Percentiles rank a stretch among this genome's conserved stretches.
Evolutionary conservation across 2,329 filamentous ascomycete species (phyloP).

Genomic region (Botrytis fabae): DNA sequence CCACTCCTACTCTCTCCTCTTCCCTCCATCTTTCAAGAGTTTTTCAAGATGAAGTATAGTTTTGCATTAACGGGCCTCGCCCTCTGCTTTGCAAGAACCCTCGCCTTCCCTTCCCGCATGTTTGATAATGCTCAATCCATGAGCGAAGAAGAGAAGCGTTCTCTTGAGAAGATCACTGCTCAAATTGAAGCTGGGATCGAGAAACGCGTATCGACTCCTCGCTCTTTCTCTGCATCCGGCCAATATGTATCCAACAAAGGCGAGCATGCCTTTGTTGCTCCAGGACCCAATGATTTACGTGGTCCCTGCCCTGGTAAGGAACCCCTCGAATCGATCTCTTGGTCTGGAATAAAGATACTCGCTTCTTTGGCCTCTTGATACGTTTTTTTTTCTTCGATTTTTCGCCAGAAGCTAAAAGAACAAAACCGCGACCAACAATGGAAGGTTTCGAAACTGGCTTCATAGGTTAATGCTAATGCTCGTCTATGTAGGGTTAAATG

Average conservation of each 20-base stretch:
- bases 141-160: slow-evolving; percentile 28
- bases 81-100: slow-evolving; percentile 20
- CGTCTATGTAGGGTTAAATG: slow-evolving; percentile 40
- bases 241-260: slow-evolving; percentile 34
- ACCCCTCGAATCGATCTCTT: not conserved
- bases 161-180: slow-evolving; percentile 26
- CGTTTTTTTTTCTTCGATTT: too few relatives aligned
- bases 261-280: slow-evolving; percentile 29
- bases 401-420: too few relatives aligned
- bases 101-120: slow-evolving; percentile 32
- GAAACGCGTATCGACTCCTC: slow-evolving; percentile 11
- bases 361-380: too few relatives aligned
- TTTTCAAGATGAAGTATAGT: slow-evolving; percentile 28
- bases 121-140: slow-evolving; percentile 27
- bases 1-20: too few relatives aligned
- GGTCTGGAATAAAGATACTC: not conserved
- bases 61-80: slow-evolving; percentile 21
- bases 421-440: too few relatives aligned
- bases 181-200: slow-evolving; percentile 27
- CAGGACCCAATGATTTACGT: slow-evolving; percentile 28
- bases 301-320: slow-evolving; percentile 42
- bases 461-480: not conserved
- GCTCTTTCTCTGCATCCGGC: slow-evolving; percentile 27
- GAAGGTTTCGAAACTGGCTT: not conserved
- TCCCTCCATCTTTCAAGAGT: not conserved